Base-by-base conservation (phyloP, 108 stramenopile species). In the Aurantiochytrium sp. region DNA sequence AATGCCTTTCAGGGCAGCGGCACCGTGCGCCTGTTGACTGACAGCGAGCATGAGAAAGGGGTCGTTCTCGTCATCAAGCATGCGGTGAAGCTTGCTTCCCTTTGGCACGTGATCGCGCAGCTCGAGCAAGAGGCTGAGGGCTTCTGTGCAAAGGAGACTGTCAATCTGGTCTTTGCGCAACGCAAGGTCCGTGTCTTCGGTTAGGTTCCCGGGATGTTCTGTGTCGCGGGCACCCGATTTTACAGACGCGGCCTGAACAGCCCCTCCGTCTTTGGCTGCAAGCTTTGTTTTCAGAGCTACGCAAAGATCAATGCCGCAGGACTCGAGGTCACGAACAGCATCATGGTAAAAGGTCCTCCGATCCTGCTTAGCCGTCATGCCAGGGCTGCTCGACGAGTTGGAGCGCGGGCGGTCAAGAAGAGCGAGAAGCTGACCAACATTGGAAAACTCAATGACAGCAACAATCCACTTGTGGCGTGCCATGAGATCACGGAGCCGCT, bases 401-500 rank as follows among this genome's bases (percentile, higher is more conserved):
- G 76, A 83, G 76, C 28, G 45, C 23, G n/a, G 6, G 19, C 76
- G 45, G 51, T 53, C 6, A 21, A 83, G 51, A 21, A 83, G 12
- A 6, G 45, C 6, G 76, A 83, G 76, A 35, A 53, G 76, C 76
- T 83, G 76, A 18, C 76, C 76, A 23, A 53, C 76, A 45, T 83
- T 83, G 45, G 76, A 47, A 23, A 83, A 83, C 51, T 83, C 76
- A 35, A 83, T 83, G 76, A 83, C 76, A 28, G 76, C 76, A 12
- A 53, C 76, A 53, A 83, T 83, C 76, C 76, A 83, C 76, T 53
- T 83, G 76, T 83, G 45, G 49, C 51, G 49, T 6, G 49, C 76
- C 76, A 83, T 83, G 76, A 83, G 76, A 23, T 83, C 51, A 6
- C 76, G 76, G 6, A 83, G 28, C 16, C 51, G 76, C 23, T 83